Base-by-base conservation (phyloP, 768 basidiomycete species). In the Podaxis rugospora region DNA sequence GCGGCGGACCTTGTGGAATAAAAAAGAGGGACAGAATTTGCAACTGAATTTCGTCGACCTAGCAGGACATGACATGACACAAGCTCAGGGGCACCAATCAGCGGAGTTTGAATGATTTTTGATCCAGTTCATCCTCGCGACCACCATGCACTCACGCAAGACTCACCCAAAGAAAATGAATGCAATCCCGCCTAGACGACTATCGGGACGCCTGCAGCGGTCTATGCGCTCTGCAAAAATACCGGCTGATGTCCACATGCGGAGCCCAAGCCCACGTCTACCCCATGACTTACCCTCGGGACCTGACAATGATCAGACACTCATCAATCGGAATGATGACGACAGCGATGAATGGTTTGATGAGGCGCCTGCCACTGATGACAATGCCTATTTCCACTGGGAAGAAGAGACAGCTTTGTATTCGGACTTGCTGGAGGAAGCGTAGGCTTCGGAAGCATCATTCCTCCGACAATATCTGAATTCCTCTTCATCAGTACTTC, bases 401-500 rank as follows among this genome's bases (percentile, higher is more conserved):
- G 78, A 83, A 40, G 79, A 82, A 62, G 82, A 83, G 65, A 70
- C 68, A n/a, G 82, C 82, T 1, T 73, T 85, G 36, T 74, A 82
- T n/a, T 75, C 78, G 14, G 78, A 78, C 47, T 70, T 84, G 21
- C 68, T 83, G 68, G 75, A 80, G 40, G 75, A 77, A 52, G 73
- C 68, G 80, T 80, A 68, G 63, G 71, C 62, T 25, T 32, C 14
- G 13, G 60, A 36, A 53, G 21, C 62, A 54, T 55, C 49, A 53
- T 23, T 64, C 50, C 59, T 61, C 62, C 59, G 61, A 62, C 64
- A 60, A 61, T 56, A 56, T 62, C 32, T 61, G 56, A 57, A 56
- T 35, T 42, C 36, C 51, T 55, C 44, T 18, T 60, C 37, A 51
- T 51, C 57, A 76, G 75, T 32, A 59, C 69, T 6, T 66, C 69